Percentiles rank a stretch among this genome's conserved stretches.
phyloP scores from a whole-genome alignment of 768 basidiomycete genomes.

The Collybia sordida region DNA sequence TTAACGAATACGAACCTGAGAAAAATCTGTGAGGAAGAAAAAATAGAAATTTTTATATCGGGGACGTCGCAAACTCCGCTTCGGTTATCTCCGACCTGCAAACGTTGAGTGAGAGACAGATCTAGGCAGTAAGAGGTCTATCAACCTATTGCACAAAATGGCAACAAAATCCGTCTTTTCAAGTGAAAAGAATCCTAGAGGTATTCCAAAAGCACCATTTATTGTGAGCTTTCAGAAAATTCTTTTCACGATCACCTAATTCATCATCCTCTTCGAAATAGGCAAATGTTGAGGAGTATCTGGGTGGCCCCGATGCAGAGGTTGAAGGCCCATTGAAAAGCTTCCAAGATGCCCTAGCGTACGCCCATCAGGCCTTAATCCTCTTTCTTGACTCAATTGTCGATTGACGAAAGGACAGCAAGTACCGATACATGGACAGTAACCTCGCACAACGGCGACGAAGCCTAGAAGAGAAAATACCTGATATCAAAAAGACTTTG shows the following conservation, averaged over 20 bases:
- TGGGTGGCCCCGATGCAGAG: constrained; percentile 76
- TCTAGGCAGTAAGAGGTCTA: not conserved
- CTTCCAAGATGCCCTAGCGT: constrained; percentile 95
- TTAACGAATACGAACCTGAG: constrained; percentile 18
- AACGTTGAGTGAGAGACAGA: not conserved
- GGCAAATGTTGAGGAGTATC: constrained; percentile 85
- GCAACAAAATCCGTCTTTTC: constrained; percentile 16
- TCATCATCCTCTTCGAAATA: constrained; percentile 23
- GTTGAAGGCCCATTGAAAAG: constrained; percentile 75
- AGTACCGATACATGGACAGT: constrained; percentile 98
- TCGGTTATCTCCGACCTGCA: constrained; percentile 20
- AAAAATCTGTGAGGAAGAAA: constrained; percentile 14
- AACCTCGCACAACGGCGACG: constrained; percentile 76
- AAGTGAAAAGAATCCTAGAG: constrained; percentile 71
- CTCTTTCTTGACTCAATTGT: constrained; percentile 16
- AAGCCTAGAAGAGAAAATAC: constrained; percentile 90
- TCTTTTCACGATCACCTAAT: not conserved
- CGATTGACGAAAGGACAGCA: constrained; percentile 59
- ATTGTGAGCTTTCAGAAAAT: constrained; percentile 57
- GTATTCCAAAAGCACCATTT: constrained; percentile 95
- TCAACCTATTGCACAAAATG: constrained; percentile 6
- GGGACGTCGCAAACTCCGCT: constrained; percentile 16
- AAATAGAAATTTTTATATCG: constrained; percentile 18
- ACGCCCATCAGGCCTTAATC: constrained; percentile 33
- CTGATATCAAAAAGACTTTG: constrained; percentile 92